phyloP scores from a whole-genome alignment of 2,329 filamentous ascomycete species.

The Orbilia ellipsospora region DNA sequence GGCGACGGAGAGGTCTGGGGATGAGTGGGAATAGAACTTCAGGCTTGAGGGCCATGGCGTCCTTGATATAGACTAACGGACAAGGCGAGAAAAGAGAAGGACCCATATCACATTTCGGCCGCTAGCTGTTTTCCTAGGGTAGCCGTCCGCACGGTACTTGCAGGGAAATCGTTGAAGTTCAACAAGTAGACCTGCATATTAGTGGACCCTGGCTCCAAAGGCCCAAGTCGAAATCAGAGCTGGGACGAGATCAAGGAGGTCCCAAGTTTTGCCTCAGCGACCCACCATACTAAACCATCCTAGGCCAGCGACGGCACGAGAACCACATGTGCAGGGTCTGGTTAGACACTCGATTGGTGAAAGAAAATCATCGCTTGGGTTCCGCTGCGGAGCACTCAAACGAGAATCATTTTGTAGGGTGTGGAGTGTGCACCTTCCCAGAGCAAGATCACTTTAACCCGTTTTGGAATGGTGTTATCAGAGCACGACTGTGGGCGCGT shows the following conservation, averaged over 20 bases:
- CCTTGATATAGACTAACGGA: slow-evolving; percentile 26
- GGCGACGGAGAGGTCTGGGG: not conserved
- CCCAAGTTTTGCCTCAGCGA: slow-evolving; percentile 26
- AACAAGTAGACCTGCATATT: not conserved
- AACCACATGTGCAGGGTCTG: slow-evolving; percentile 19
- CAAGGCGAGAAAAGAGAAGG: too few relatives aligned
- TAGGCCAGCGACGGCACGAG: slow-evolving; percentile 20
- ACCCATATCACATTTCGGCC: not conserved
- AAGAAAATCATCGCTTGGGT: slow-evolving; percentile 12
- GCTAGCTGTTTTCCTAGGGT: not conserved
- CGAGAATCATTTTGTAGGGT: slow-evolving; percentile 4
- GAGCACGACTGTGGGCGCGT: not conserved
- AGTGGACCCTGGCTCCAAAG: slow-evolving; percentile 10
- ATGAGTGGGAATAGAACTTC: slow-evolving; percentile 15
- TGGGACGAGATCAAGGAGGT: slow-evolving; percentile 9
- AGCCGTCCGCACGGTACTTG: not conserved
- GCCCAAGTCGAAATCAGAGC: not conserved
- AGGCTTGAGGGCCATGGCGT: slow-evolving; percentile 3
- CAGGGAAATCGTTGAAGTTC: slow-evolving; percentile 6
- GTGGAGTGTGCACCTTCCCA: not conserved
- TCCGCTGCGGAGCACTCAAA: slow-evolving; percentile 1
- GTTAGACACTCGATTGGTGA: not conserved
- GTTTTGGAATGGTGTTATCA: slow-evolving; percentile 2
- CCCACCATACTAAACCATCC: slow-evolving; percentile 35
- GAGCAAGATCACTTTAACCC: not conserved